A percentile compares a stretch with the other conserved stretches of the same genome.
phyloP scores from a whole-genome alignment of 2,329 filamentous ascomycete species.

The Talaromyces verruculosus region DNA sequence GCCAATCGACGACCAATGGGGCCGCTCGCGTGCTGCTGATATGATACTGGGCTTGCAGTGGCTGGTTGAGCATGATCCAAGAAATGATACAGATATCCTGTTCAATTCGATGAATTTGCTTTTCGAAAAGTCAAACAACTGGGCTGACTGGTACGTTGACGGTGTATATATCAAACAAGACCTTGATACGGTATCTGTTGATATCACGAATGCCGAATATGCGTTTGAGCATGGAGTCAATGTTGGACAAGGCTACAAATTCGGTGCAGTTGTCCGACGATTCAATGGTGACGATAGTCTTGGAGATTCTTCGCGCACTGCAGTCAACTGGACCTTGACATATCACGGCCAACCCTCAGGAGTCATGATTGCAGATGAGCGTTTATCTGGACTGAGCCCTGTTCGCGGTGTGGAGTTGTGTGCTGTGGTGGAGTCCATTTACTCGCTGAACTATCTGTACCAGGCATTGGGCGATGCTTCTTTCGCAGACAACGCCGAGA shows the following conservation, averaged over 20 bases:
- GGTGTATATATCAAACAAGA: constrained; percentile 40
- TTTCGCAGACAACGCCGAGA: constrained; percentile 55
- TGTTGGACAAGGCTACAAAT: constrained; percentile 50
- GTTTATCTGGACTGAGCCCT: constrained; percentile 48
- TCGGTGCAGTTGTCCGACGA: constrained; percentile 47
- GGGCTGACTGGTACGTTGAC: constrained; percentile 44
- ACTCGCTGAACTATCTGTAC: constrained; percentile 54
- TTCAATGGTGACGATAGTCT: constrained; percentile 48
- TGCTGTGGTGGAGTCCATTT: constrained; percentile 54
- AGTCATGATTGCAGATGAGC: constrained; percentile 53
- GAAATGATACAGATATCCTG: constrained; percentile 36
- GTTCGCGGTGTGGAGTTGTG: constrained; percentile 52
- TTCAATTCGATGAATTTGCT: constrained; percentile 48
- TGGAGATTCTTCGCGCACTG: constrained; percentile 41
- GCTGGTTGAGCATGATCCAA: constrained; percentile 49
- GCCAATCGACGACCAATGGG: constrained; percentile 45
- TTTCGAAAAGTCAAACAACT: constrained; percentile 42
- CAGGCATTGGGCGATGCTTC: constrained; percentile 47
- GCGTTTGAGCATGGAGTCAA: constrained; percentile 52
- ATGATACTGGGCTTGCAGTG: constrained; percentile 51
- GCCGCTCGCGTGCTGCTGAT: constrained; percentile 43
- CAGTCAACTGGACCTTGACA: constrained; percentile 49
- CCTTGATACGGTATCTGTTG: constrained; percentile 33
- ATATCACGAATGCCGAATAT: constrained; percentile 36
- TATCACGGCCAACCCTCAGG: constrained; percentile 53